Percentiles rank a stretch among this genome's conserved stretches.
These are phyloP conservation scores for Artemisia argyi DNA, from an alignment of 129 eudicot species.

Conservation along the genomic window DNA sequence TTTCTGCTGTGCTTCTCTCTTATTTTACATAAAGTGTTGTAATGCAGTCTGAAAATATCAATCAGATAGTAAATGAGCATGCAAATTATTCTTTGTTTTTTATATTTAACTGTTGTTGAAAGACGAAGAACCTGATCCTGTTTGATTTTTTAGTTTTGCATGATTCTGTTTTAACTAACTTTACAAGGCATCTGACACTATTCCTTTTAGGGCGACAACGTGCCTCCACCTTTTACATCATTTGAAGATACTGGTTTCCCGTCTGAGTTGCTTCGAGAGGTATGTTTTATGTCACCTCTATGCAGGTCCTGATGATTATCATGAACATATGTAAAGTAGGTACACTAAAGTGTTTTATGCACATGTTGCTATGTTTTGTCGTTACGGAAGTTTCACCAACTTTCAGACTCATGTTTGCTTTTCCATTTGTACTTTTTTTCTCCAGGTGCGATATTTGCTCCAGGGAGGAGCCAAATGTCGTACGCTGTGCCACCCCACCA, in stretches of 20 bases:
- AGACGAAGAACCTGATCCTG: not conserved
- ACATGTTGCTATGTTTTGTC: conserved; percentile 38
- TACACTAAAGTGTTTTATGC: conserved; percentile 14
- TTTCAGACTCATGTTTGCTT: conserved; percentile 57
- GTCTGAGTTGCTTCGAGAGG: conserved; percentile 89
- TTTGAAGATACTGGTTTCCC: conserved; percentile 89
- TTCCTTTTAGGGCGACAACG: conserved; percentile 58
- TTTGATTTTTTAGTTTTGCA: not conserved
- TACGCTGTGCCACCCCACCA: conserved; percentile 79
- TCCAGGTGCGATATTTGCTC: conserved; percentile 99
- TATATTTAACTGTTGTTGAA: not conserved
- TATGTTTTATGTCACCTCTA: conserved; percentile 36
- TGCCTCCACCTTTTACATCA: conserved; percentile 70
- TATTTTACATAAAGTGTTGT: too few species aligned
- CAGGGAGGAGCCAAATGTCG: conserved; percentile 99
- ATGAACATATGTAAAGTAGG: conserved; percentile 30
- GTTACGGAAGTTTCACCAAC: conserved; percentile 54
- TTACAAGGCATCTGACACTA: not conserved
- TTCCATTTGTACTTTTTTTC: conserved; percentile 59
- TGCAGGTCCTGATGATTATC: conserved; percentile 21
- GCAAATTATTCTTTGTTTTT: not conserved
- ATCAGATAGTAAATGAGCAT: too few species aligned
- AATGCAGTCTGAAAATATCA: too few species aligned
- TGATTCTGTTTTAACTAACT: not conserved
- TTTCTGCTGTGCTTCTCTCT: too few species aligned